Evolutionary conservation across 1,139 yeast genomes (phyloP).

Genomic region (Lipomyces yarrowii): DNA sequence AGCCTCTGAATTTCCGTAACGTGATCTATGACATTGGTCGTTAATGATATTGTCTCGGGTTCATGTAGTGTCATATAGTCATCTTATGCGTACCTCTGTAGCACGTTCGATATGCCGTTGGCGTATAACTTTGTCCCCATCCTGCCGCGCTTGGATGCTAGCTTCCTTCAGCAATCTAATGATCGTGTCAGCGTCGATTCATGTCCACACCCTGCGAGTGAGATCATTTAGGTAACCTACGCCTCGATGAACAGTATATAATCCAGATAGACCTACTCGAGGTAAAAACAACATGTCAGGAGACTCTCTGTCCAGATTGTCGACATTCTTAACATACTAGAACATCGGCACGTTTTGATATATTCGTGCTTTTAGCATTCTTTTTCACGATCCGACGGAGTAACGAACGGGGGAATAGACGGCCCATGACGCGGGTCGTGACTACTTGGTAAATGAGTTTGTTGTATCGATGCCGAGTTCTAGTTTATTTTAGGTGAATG

Average conservation of each 20-base stretch:
- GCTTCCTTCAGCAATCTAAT: conserved; percentile 22
- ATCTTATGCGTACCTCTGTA: conserved; percentile 3
- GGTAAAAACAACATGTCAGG: neutral
- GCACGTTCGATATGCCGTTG: conserved; percentile 25
- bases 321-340: conserved; percentile 11
- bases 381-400: conserved; percentile 15
- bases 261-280: conserved; percentile 23
- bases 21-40: conserved; percentile 4
- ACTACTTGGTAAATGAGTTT: too few relatives aligned
- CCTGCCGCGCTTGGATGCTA: conserved; percentile 21
- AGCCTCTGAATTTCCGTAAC: conserved; percentile 17
- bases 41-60: neutral
- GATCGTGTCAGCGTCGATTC: neutral
- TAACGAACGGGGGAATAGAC: conserved; percentile 21
- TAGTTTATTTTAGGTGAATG: neutral
- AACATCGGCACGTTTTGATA: conserved; percentile 18
- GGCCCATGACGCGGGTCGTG: conserved; percentile 14
- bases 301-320: neutral
- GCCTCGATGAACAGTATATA: conserved; percentile 24
- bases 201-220: neutral
- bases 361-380: conserved; percentile 5
- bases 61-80: neutral
- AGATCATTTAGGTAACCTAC: conserved; percentile 8
- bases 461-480: neutral
- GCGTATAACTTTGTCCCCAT: conserved; percentile 21